phyloP scores from a whole-genome alignment of 2,329 filamentous ascomycete genomes.

The Colletotrichum lini region DNA sequence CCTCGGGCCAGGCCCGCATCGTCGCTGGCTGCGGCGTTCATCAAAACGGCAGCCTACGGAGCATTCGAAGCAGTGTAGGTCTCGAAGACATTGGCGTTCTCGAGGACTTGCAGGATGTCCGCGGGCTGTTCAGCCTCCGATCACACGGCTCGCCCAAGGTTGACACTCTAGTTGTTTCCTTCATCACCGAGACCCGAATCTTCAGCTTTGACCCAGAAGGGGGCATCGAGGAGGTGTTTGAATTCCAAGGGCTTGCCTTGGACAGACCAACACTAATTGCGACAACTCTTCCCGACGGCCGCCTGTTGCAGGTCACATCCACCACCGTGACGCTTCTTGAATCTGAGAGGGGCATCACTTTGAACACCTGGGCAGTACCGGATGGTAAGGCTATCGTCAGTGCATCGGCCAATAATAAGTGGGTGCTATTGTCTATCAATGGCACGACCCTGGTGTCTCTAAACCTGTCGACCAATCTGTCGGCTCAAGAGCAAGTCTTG shows the following conservation, averaged over 20 bases:
- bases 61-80: conserved; percentile 93
- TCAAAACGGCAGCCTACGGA: conserved; percentile 88
- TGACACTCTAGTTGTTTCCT: conserved; percentile 85
- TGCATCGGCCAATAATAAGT: conserved; percentile 80
- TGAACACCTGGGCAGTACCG: conserved; percentile 46
- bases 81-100: conserved; percentile 89
- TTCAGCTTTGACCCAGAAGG: conserved; percentile 83
- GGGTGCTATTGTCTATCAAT: conserved; percentile 81
- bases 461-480: conserved; percentile 71
- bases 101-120: conserved; percentile 82
- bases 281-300: conserved; percentile 64
- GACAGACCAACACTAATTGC: conserved; percentile 79
- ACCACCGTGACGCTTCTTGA: conserved; percentile 33
- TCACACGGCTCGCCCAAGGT: conserved; percentile 63
- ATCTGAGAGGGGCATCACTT: conserved; percentile 39
- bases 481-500: conserved; percentile 72
- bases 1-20: conserved; percentile 92
- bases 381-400: conserved; percentile 76
- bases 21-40: conserved; percentile 94
- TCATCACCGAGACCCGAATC: conserved; percentile 85
- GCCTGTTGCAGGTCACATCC: conserved; percentile 39
- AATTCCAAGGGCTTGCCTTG: conserved; percentile 80
- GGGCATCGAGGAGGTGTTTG: conserved; percentile 88
- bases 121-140: conserved; percentile 79
- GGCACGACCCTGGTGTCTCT: conserved; percentile 82